Evolutionary conservation across 768 basidiomycete species (phyloP).

Genomic region (Leccinum rimulosum): DNA sequence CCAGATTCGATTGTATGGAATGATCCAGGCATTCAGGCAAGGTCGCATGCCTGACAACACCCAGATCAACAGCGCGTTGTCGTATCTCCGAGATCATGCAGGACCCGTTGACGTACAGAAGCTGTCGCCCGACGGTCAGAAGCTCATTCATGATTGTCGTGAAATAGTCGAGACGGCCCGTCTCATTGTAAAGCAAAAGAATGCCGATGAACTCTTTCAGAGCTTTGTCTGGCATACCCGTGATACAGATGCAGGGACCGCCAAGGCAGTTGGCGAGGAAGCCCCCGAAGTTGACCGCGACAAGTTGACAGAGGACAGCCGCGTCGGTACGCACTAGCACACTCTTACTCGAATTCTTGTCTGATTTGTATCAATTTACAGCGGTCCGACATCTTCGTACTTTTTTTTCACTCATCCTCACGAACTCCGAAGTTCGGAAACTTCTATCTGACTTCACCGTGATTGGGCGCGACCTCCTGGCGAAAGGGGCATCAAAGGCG

Average conservation of each 20-base stretch:
- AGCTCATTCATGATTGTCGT: constrained; percentile 72
- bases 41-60: constrained; percentile 77
- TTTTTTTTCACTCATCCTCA: constrained; percentile 79
- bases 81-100: constrained; percentile 54
- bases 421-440: constrained; percentile 92
- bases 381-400: constrained; percentile 87
- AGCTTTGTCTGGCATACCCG: constrained; percentile 84
- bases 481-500: constrained; percentile 67
- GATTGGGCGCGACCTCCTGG: constrained; percentile 82
- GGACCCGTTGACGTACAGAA: constrained; percentile 60
- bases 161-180: constrained; percentile 77
- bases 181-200: constrained; percentile 77
- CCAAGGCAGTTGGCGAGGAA: constrained; percentile 41
- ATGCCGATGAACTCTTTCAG: constrained; percentile 88
- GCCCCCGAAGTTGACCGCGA: constrained; percentile 50
- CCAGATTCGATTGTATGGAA: constrained; percentile 71
- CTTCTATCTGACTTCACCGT: constrained; percentile 75
- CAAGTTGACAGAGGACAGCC: constrained; percentile 55
- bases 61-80: constrained; percentile 74
- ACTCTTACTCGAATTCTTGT: neutral
- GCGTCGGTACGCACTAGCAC: constrained; percentile 48
- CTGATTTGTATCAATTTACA: constrained; percentile 30
- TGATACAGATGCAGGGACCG: constrained; percentile 39
- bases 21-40: constrained; percentile 75
- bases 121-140: constrained; percentile 75